phyloP scores from a whole-genome alignment of 179 eudicot genomes.

The Beta lomatogona region DNA sequence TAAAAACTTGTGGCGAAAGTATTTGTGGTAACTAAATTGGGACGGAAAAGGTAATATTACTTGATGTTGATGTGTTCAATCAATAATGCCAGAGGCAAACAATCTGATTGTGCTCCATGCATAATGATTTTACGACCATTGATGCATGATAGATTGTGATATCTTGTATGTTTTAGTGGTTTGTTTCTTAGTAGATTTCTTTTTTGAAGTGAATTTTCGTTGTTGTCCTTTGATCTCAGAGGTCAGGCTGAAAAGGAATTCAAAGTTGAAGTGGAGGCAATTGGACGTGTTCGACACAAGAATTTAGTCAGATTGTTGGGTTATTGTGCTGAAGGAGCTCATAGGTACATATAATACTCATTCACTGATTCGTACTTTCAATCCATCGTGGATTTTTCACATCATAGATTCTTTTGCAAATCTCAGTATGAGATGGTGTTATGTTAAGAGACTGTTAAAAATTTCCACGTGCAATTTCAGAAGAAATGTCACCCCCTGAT shows the following conservation, averaged over 20 bases:
- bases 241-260: constrained; percentile 41
- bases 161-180: neutral
- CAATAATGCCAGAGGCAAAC: no score
- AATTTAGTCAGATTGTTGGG: constrained; percentile 36
- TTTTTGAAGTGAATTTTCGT: neutral
- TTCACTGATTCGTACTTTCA: neutral
- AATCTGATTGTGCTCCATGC: no score
- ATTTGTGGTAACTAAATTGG: no score
- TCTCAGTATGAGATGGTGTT: no score
- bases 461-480: no score
- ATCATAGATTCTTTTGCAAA: neutral
- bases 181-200: neutral
- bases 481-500: no score
- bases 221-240: constrained; percentile 14
- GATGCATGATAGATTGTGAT: no score
- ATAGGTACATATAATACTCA: constrained; percentile 18
- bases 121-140: no score
- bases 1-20: no score
- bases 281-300: constrained; percentile 40
- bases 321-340: constrained; percentile 45
- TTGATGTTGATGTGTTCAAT: no score
- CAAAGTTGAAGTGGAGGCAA: constrained; percentile 39
- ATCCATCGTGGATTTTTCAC: neutral
- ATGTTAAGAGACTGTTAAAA: no score
- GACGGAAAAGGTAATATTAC: no score